Conservation (phyloP, 2,329 filamentous ascomycete genomes). For the Remersonia thermophila region DNA sequence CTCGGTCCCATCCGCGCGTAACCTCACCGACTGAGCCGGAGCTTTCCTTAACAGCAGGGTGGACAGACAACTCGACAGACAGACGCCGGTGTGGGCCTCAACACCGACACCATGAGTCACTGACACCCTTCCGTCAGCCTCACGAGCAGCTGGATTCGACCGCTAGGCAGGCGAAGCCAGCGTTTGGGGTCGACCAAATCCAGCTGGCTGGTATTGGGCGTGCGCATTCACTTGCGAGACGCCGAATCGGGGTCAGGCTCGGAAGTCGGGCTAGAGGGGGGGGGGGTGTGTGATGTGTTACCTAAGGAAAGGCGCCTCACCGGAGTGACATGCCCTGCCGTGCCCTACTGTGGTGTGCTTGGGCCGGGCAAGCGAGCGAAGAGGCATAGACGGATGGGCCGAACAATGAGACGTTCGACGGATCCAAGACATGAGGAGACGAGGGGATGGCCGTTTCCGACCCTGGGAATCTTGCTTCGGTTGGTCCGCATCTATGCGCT, state of each 20-base stretch:
- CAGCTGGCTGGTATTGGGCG: slow-evolving; percentile 17
- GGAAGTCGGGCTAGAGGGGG: background rate
- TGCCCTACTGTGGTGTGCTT: too few species aligned
- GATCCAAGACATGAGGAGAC: too few species aligned
- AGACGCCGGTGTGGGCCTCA: background rate
- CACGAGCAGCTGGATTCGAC: slow-evolving; percentile 9
- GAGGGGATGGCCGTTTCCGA: background rate
- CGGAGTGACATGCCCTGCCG: too few species aligned
- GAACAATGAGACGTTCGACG: too few species aligned
- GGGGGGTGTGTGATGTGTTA: too few species aligned
- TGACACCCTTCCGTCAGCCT: slow-evolving; percentile 14
- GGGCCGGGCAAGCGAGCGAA: too few species aligned
- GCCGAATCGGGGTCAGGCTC: slow-evolving; percentile 14
- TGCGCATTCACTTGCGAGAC: slow-evolving; percentile 14
- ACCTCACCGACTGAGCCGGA: background rate
- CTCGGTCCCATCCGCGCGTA: background rate
- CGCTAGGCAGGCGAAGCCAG: background rate
- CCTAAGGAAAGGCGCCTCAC: too few species aligned
- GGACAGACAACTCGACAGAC: background rate
- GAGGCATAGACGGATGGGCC: too few species aligned
- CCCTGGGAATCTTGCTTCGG: background rate
- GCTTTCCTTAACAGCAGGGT: background rate
- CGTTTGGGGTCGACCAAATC: slow-evolving; percentile 7
- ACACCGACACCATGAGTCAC: slow-evolving; percentile 13
- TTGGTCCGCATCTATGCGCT: background rate